Evolutionary conservation across 768 basidiomycete genomes (phyloP).

Genomic region (Pleurotus eryngii): DNA sequence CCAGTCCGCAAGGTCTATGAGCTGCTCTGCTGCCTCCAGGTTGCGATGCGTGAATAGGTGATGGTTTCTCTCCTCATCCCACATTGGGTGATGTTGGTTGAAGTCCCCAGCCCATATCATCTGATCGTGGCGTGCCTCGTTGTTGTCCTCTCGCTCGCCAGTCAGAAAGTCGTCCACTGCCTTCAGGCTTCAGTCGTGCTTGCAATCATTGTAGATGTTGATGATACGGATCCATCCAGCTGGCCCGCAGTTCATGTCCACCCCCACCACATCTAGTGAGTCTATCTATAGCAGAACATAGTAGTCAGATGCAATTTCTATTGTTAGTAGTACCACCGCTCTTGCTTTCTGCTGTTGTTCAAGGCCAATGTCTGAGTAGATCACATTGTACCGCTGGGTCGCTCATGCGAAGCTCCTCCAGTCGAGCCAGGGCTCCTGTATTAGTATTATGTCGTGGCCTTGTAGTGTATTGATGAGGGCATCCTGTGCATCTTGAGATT

Average conservation of each 20-base stretch:
- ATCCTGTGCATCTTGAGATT: no score
- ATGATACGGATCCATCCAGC: slow-evolving; percentile 17
- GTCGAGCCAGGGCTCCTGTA: slow-evolving; percentile 31
- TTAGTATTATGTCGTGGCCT: slow-evolving; percentile 16
- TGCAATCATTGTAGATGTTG: slow-evolving; percentile 30
- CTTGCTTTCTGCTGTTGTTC: not conserved
- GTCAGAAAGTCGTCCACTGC: not conserved
- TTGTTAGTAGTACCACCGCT: slow-evolving; percentile 3
- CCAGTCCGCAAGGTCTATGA: slow-evolving; percentile 12
- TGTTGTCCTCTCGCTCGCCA: no score
- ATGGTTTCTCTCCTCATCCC: slow-evolving; percentile 30
- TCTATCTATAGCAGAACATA: slow-evolving; percentile 6
- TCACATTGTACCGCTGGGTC: slow-evolving; percentile 9
- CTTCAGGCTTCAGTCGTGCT: slow-evolving; percentile 9
- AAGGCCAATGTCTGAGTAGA: slow-evolving; percentile 22
- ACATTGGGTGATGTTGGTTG: slow-evolving; percentile 36
- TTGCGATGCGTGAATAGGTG: slow-evolving; percentile 19
- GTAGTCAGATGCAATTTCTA: not conserved
- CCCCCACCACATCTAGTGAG: slow-evolving; percentile 16
- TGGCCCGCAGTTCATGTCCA: slow-evolving; percentile 15
- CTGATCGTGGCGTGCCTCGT: no score
- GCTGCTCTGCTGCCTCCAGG: slow-evolving; percentile 7
- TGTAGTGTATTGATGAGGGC: no score
- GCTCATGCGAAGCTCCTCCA: slow-evolving; percentile 10
- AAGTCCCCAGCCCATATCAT: slow-evolving; percentile 32